Evolutionary conservation across 371 early-diverging fungal species (phyloP), one percentile per base, ranked within the genome.

Genomic region (Mucor saturninus): DNA sequence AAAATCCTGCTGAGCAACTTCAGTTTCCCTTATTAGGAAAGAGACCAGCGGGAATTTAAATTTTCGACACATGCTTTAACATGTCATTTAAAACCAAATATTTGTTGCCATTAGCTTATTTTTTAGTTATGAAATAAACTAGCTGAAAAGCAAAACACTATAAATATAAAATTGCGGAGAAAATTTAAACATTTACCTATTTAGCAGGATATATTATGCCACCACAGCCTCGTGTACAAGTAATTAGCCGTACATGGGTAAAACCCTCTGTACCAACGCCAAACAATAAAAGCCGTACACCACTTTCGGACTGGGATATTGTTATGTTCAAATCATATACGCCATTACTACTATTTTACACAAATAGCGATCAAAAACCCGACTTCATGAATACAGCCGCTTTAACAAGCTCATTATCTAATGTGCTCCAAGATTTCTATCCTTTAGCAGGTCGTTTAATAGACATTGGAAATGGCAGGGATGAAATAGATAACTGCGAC

Each of bases 281-380:
- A 4, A 11, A 40, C 26, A 42, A 64, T 26, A 65, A 43, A 43
- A 45, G 60, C 42, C 59, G 59, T 39, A 62, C 72, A 4, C 51
- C 68, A 3, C 43, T 77, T 30, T 74, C 77, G 1, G 77, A 77
- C 35, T 77, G 77, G 77, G 77, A 77, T 60, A 59, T 68, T n/a
- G 77, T 77, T 39, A 77, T 77, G 77, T 77, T 68, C 53, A 74
- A 74, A 43, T 74, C 77, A 0, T 77, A 77, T 62, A 77, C 68
- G 2, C 77, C 77, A 5, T 29, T 77, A 1, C 50, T 77, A 2
- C 37, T 77, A 26, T 77, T 77, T 32, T 77, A 74, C 21, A 58
- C 66, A 2, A 74, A 74, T 28, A 49, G 54, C 11, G 42, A 54
- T 6, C 55, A 68, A 15, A 30, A 53, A 11, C 56, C 69, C 29